Conservation (phyloP, 108 stramenopile genomes). For the Skeletonema tropicum region DNA sequence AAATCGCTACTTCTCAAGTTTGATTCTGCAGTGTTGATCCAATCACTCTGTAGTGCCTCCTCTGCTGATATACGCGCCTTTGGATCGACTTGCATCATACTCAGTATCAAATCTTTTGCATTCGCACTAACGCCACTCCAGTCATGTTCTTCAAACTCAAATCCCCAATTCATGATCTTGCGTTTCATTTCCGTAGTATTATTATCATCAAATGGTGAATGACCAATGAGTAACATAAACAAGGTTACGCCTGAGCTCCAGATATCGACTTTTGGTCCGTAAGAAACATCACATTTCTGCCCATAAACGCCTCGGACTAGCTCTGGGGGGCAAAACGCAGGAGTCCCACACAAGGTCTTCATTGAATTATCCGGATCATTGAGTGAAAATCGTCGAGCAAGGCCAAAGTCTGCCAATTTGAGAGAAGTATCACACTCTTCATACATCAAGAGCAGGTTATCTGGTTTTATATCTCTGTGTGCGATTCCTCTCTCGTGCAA, state of each 20-base stretch:
- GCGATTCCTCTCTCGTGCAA: constrained; percentile 82
- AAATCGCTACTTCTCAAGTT: constrained; percentile 54
- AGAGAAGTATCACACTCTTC: constrained; percentile 72
- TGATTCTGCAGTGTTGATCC: constrained; percentile 64
- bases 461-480: constrained; percentile 94
- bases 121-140: constrained; percentile 74
- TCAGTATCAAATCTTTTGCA: constrained; percentile 81
- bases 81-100: constrained; percentile 78
- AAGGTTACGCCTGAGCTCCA: constrained; percentile 94
- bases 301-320: constrained; percentile 85
- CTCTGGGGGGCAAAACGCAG: constrained; percentile 97
- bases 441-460: constrained; percentile 86
- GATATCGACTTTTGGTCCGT: too few species aligned
- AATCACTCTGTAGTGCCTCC: constrained; percentile 65
- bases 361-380: constrained; percentile 54
- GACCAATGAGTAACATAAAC: constrained; percentile 80
- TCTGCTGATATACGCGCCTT: constrained; percentile 59
- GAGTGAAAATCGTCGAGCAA: constrained; percentile 77
- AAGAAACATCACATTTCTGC: too few species aligned
- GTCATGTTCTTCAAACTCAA: constrained; percentile 73
- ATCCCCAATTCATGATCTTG: constrained; percentile 77
- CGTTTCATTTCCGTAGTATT: constrained; percentile 61
- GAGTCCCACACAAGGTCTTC: constrained; percentile 92
- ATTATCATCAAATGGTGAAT: constrained; percentile 61
- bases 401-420: constrained; percentile 96